Evolutionary conservation across 805 yeast genomes (phyloP), one percentile per base, ranked within the genome.

Genomic region (Wickerhamomyces pijperi): DNA sequence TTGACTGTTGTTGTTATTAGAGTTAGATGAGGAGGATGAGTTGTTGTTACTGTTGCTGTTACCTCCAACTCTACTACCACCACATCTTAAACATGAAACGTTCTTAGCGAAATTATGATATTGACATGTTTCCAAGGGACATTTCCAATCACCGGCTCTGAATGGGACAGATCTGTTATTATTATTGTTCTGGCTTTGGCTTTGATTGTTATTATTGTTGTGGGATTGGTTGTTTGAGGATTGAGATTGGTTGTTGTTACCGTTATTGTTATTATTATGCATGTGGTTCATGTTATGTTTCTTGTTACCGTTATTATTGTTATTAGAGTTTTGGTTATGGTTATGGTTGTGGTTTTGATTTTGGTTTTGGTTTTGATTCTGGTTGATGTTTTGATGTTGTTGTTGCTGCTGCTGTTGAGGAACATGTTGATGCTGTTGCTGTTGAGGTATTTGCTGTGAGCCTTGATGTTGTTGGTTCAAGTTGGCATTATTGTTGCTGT

Each of bases 91-190:
- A 56, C 97, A 87, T 42, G 79, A 76, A 41, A 84, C 67, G 58
- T 87, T 87, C 54, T 87, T 87, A 3, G 96, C 96, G 67, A 87
- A 87, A 58, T 87, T 87, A 59, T 87, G 96, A 58, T 88, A 88
- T 28, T 77, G 70, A 58, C 96, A 88, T 19, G 73, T 66, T 40
- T 81, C 88, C 46, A 73, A 76, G 20, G 74, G 67, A 64, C 96
- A 88, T 59, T 86, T 87, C 96, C 96, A 88, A 61, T 87, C 97
- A 38, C 96, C 96, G 3, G 96, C 96, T 50, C 97, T 72, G 61
- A 88, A 88, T 23, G 96, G 95, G n/a, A 88, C 94, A 50, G 75
- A 65, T 5, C 67, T 70, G 39, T 61, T 42, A 34, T 40, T 40
- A 19, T 38, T 39, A 35, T 43, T 45, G 23, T 40, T 36, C 17